phyloP scores from a whole-genome alignment of 148 eudicot species.

The Nepenthes mirabilis region DNA sequence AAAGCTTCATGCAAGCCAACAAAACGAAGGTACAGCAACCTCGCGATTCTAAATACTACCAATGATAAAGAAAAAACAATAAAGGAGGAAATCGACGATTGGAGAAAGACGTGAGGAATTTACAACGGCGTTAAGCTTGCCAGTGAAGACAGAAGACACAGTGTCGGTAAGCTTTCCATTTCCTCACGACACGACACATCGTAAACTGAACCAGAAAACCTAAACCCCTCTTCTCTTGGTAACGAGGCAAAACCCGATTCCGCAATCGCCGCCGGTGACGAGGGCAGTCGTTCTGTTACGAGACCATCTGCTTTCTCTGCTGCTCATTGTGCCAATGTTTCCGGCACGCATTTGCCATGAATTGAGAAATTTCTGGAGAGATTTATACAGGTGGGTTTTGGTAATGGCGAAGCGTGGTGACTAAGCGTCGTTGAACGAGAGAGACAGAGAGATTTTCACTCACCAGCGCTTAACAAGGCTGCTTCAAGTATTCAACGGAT shows the following conservation, averaged over 20 bases:
- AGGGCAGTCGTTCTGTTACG: conserved; percentile 46
- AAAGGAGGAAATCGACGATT: background rate
- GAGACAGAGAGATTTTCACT: too few species aligned
- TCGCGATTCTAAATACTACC: too few species aligned
- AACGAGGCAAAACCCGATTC: conserved; percentile 37
- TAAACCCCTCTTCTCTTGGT: conserved; percentile 40
- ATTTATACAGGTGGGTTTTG: too few species aligned
- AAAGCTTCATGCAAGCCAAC: too few species aligned
- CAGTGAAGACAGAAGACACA: conserved; percentile 40
- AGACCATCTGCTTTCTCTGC: conserved; percentile 27
- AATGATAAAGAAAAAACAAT: background rate
- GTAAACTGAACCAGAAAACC: conserved; percentile 49
- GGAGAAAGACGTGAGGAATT: background rate
- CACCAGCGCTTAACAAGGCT: too few species aligned
- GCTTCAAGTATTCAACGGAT: too few species aligned
- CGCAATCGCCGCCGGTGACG: conserved; percentile 69
- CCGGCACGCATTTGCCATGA: background rate
- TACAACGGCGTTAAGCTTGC: conserved; percentile 60
- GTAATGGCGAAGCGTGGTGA: too few species aligned
- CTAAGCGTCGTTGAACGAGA: too few species aligned
- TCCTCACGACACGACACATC: conserved; percentile 41
- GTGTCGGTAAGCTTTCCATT: conserved; percentile 25
- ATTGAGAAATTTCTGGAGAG: background rate
- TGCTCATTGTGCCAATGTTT: background rate
- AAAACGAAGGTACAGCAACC: too few species aligned